These are phyloP conservation scores for Dryas alaskensis DNA, from an alignment of 306 rosid species.

Conservation along the genomic window DNA sequence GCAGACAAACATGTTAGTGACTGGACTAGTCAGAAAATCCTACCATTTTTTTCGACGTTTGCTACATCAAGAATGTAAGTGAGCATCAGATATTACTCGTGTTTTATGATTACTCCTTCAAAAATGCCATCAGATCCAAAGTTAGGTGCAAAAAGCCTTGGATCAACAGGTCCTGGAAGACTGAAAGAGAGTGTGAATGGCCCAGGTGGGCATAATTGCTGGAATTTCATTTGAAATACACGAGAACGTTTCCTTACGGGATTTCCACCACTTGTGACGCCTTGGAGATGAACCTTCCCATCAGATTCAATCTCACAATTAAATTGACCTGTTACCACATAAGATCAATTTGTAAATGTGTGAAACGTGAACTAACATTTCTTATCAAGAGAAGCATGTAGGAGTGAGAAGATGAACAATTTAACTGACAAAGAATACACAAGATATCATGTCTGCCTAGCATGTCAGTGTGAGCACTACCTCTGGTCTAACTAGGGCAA, in stretches of 20 bases:
- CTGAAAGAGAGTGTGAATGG: conserved; percentile 65
- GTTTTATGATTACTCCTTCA: conserved; percentile 63
- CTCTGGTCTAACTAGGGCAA: not conserved
- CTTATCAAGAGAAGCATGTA: not conserved
- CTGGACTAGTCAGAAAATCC: conserved; percentile 2
- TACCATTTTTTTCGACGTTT: not conserved
- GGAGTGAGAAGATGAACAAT: not conserved
- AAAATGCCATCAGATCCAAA: conserved; percentile 65
- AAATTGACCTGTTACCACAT: conserved; percentile 49
- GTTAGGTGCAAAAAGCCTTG: conserved; percentile 68
- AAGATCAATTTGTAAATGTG: not conserved
- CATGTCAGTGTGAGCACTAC: not conserved
- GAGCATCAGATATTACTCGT: conserved; percentile 21
- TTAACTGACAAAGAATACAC: not conserved
- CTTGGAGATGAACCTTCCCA: conserved; percentile 64
- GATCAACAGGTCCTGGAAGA: conserved; percentile 84
- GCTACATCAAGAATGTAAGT: conserved; percentile 12
- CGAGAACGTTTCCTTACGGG: conserved; percentile 54
- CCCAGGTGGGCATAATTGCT: conserved; percentile 58
- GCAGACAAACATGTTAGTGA: not conserved
- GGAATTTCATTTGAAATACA: conserved; percentile 47
- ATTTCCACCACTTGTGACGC: conserved; percentile 49
- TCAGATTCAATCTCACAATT: conserved; percentile 64
- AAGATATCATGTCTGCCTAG: not conserved
- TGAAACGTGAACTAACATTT: not conserved